Evolutionary conservation across 139 green algal species (phyloP).

Genomic region (Edaphochlamys debaryana): DNA sequence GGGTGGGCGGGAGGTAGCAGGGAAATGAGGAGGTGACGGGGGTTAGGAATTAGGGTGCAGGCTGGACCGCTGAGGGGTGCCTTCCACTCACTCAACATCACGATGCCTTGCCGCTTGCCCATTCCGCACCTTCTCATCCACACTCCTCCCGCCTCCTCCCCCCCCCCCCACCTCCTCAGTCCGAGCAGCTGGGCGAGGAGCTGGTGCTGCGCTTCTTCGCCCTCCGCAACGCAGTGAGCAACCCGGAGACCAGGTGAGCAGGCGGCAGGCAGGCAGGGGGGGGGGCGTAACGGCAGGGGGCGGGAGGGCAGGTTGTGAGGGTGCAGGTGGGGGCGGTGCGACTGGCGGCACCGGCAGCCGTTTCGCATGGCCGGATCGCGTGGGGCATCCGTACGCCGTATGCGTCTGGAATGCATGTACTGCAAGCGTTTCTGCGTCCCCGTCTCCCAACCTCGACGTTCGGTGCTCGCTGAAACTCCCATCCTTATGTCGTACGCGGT

Average conservation of each 20-base stretch:
- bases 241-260: no score
- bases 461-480: background rate
- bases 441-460: background rate
- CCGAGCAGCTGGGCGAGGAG: background rate
- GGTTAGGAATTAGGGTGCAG: no score
- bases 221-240: no score
- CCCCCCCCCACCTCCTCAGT: background rate
- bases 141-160: no score
- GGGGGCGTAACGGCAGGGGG: background rate
- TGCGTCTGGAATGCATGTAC: no score
- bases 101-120: no score
- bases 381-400: background rate
- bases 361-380: background rate
- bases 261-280: background rate
- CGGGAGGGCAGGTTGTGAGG: background rate
- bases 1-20: no score
- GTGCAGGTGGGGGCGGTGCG: background rate
- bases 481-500: background rate
- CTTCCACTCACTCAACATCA: no score
- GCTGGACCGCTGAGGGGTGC: no score
- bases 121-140: no score
- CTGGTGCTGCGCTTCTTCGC: constrained; percentile 8
- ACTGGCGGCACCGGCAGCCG: background rate
- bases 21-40: no score
- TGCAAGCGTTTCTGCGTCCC: no score